Conservation (phyloP, 2,329 filamentous ascomycete species). For the Cercospora nicotianae region DNA sequence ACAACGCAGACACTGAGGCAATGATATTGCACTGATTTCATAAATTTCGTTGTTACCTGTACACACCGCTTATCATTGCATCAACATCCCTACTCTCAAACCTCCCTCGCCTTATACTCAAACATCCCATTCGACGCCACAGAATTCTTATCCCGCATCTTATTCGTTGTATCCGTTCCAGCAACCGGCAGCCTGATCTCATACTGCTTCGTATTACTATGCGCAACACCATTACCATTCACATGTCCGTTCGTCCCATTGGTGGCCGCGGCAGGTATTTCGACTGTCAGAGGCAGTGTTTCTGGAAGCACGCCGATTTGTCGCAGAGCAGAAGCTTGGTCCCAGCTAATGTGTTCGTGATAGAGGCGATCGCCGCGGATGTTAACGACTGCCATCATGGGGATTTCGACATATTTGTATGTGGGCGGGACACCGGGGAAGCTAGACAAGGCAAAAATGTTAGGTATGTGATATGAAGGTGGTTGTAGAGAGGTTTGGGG, state of each 20-base stretch:
- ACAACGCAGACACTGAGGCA: not conserved
- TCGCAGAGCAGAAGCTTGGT: constrained; percentile 62
- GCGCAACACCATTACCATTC: constrained; percentile 17
- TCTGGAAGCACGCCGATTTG: constrained; percentile 65
- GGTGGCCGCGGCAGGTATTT: constrained; percentile 32
- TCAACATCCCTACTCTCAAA: not conserved
- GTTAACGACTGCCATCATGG: constrained; percentile 65
- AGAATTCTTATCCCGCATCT: constrained; percentile 53
- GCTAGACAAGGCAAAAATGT: constrained; percentile 36
- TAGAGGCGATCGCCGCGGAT: constrained; percentile 67
- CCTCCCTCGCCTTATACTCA: constrained; percentile 23
- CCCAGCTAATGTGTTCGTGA: constrained; percentile 72
- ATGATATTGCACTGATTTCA: not conserved
- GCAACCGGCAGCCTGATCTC: constrained; percentile 64
- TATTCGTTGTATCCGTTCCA: constrained; percentile 55
- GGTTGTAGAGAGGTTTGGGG: not conserved
- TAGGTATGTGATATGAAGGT: not conserved
- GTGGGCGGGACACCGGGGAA: constrained; percentile 62
- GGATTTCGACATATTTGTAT: constrained; percentile 55
- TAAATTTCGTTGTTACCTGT: not conserved
- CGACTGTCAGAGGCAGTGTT: constrained; percentile 61
- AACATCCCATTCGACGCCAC: constrained; percentile 61
- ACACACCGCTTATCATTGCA: not conserved
- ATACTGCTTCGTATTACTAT: constrained; percentile 49
- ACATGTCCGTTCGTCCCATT: constrained; percentile 8